phyloP scores from a whole-genome alignment of 352 stramenopile species.

The Labyrinthula sp. region DNA sequence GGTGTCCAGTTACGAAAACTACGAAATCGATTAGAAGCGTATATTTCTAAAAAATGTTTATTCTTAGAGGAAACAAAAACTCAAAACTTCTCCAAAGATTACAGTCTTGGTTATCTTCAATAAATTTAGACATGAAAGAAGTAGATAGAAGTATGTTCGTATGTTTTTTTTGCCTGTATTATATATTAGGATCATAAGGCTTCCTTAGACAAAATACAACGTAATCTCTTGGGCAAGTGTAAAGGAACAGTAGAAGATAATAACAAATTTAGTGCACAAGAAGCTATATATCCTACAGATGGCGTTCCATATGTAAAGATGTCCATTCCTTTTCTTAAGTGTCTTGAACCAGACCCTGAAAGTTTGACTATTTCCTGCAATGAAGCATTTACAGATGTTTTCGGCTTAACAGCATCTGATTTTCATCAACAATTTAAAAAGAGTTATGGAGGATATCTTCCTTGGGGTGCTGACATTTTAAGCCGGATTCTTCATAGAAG shows the following conservation, averaged over 20 bases:
- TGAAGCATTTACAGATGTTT: slow-evolving; percentile 2
- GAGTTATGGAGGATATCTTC: slow-evolving; percentile 12
- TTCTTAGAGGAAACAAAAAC: slow-evolving; percentile 27
- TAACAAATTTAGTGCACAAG: not conserved
- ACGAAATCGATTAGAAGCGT: too few relatives aligned
- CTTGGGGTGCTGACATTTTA: slow-evolving; percentile 17
- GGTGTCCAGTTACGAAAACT: slow-evolving; percentile 25
- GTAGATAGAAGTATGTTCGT: slow-evolving; percentile 15
- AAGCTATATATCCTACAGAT: slow-evolving; percentile 3
- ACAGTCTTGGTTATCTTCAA: slow-evolving; percentile 12
- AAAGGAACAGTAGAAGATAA: slow-evolving; percentile 10
- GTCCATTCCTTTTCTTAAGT: too few relatives aligned
- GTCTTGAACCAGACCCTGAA: too few relatives aligned
- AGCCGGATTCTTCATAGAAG: slow-evolving; percentile 17
- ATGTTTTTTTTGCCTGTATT: too few relatives aligned
- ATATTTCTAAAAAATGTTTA: too few relatives aligned
- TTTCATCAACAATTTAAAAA: slow-evolving; percentile 8
- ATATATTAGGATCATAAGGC: slow-evolving; percentile 23
- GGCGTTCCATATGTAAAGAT: too few relatives aligned
- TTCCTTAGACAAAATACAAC: slow-evolving; percentile 2
- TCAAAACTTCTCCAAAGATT: slow-evolving; percentile 11
- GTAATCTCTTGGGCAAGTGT: slow-evolving; percentile 20
- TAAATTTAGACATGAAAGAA: slow-evolving; percentile 25
- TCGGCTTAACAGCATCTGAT: slow-evolving; percentile 12
- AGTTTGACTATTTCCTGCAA: slow-evolving; percentile 6